phyloP scores from a whole-genome alignment of 257 asterid species.

The Linderniella brevidens region DNA sequence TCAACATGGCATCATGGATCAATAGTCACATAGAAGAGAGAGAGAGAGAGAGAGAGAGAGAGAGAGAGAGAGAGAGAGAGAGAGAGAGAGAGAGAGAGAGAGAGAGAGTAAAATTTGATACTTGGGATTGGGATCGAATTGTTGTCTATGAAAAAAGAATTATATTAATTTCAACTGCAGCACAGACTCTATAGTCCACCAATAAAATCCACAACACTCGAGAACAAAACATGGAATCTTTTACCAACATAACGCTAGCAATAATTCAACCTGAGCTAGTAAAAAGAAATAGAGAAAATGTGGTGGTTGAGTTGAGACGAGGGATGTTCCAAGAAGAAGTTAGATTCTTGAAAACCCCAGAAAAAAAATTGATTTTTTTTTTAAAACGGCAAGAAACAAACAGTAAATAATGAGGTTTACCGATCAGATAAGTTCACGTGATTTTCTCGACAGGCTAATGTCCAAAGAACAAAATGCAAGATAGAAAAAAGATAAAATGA shows the following conservation, averaged over 20 bases:
- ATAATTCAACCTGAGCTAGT: constrained; percentile 34
- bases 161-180: constrained; percentile 11
- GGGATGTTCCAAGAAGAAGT: not conserved
- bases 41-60: constrained; percentile 9
- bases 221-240: constrained; percentile 29
- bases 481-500: not conserved
- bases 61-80: constrained; percentile 1
- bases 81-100: constrained; percentile 2
- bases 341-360: constrained; percentile 2
- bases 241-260: constrained; percentile 6
- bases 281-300: constrained; percentile 9
- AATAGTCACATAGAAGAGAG: constrained; percentile 10
- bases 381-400: not conserved
- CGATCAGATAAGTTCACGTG: constrained; percentile 50
- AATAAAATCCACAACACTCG: constrained; percentile 25
- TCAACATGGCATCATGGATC: not conserved
- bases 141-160: constrained; percentile 2
- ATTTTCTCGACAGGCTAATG: constrained; percentile 26
- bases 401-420: constrained; percentile 18
- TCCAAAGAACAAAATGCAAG: constrained; percentile 37
- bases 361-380: too few relatives aligned
- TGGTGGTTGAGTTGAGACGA: not conserved
- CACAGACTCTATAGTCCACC: constrained; percentile 12
- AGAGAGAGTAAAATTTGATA: not conserved
- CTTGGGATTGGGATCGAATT: not conserved